Percentiles rank a stretch among this genome's conserved stretches.
Conservation (phyloP, 352 stramenopile species). For the Phytophthora agathidicida region DNA sequence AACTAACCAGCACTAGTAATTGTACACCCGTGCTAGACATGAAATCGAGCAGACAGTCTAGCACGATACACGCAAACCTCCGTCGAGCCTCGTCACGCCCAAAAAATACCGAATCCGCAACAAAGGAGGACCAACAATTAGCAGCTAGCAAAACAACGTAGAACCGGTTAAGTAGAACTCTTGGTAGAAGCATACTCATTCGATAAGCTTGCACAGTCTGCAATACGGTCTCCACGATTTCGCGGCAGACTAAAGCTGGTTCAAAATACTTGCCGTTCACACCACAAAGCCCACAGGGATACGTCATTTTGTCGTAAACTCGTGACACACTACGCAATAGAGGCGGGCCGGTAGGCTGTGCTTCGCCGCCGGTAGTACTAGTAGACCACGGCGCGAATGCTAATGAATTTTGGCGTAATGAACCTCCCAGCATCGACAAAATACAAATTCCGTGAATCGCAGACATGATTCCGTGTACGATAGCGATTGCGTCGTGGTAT, state of each 20-base stretch:
- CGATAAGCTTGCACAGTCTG: conserved; percentile 36
- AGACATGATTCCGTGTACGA: conserved; percentile 28
- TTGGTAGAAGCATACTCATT: conserved; percentile 31
- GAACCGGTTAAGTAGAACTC: conserved; percentile 34
- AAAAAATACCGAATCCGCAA: conserved; percentile 15
- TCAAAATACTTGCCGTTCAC: conserved; percentile 37
- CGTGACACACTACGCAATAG: not conserved
- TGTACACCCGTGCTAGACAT: conserved; percentile 21
- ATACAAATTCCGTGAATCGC: conserved; percentile 27
- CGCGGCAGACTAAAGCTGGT: conserved; percentile 12
- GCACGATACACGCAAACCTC: conserved; percentile 24
- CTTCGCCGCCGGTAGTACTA: not conserved
- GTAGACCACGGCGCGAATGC: conserved; percentile 25
- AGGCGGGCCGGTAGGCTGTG: not conserved
- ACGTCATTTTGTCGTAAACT: conserved; percentile 4
- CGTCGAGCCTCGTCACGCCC: conserved; percentile 5
- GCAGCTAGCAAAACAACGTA: conserved; percentile 31
- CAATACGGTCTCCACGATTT: conserved; percentile 29
- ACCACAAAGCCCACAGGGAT: conserved; percentile 18
- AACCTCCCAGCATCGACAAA: conserved; percentile 19
- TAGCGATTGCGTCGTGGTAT: conserved; percentile 22
- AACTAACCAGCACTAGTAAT: conserved; percentile 17
- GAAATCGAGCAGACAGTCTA: conserved; percentile 30
- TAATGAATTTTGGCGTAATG: conserved; percentile 7
- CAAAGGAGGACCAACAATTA: conserved; percentile 29